Percentiles rank a stretch among this genome's conserved stretches.
phyloP scores from a whole-genome alignment of 495 filamentous ascomycete species.

The Podospora fimiseda region DNA sequence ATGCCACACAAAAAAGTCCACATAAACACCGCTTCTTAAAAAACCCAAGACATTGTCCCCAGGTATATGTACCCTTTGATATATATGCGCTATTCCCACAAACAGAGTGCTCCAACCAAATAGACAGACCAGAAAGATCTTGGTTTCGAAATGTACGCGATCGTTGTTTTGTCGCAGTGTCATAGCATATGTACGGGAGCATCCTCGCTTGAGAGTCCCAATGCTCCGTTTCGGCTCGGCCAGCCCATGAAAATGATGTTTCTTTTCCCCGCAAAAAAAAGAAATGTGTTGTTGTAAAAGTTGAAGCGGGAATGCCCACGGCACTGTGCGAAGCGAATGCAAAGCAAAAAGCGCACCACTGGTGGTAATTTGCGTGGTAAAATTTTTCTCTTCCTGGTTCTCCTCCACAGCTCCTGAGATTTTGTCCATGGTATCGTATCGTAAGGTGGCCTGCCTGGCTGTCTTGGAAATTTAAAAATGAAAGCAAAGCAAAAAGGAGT shows the following conservation, averaged over 20 bases:
- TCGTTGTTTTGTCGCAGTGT: constrained; percentile 2
- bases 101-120: neutral
- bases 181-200: constrained; percentile 1
- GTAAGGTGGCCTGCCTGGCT: constrained; percentile 6
- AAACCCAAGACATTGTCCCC: neutral
- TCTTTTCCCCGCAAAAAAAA: constrained; percentile 9
- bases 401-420: constrained; percentile 17
- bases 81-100: constrained; percentile 8
- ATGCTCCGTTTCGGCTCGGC: constrained; percentile 1
- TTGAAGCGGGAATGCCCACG: constrained; percentile 1
- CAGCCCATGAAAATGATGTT: neutral
- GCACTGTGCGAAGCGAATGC: constrained; percentile 6
- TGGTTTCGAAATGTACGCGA: constrained; percentile 10
- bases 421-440: constrained; percentile 15
- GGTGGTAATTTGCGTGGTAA: constrained; percentile 17
- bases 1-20: constrained; percentile 18
- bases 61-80: constrained; percentile 5
- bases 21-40: constrained; percentile 12
- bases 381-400: constrained; percentile 17
- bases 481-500: constrained; percentile 2
- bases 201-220: neutral
- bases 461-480: constrained; percentile 2
- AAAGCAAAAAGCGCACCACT: constrained; percentile 12
- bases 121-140: neutral
- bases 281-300: constrained; percentile 1